These are phyloP conservation scores for Ogataea corticis DNA, from an alignment of 805 yeast genomes.

Conservation along the genomic window DNA sequence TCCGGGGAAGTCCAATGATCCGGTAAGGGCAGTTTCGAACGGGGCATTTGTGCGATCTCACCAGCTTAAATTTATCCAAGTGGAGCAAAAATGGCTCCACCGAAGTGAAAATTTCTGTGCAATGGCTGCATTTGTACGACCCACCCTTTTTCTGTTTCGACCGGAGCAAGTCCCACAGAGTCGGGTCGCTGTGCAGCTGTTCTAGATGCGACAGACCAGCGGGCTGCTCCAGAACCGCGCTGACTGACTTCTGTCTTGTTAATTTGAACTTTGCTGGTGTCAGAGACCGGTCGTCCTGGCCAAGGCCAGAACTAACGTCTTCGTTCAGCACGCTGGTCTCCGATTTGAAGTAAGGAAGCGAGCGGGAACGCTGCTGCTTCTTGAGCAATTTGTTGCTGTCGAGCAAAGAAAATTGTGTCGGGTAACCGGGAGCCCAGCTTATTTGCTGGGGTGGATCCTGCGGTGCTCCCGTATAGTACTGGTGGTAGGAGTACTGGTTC, in stretches of 20 bases:
- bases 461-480: slow-evolving; percentile 2
- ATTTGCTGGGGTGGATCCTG: background rate
- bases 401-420: background rate
- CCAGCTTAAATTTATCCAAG: slow-evolving; percentile 41
- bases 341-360: slow-evolving; percentile 9
- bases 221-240: slow-evolving; percentile 2
- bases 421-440: slow-evolving; percentile 5
- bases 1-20: slow-evolving; percentile 47
- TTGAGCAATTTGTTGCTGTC: background rate
- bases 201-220: slow-evolving; percentile 26
- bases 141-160: slow-evolving; percentile 36
- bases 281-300: background rate
- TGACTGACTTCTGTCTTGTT: slow-evolving; percentile 7
- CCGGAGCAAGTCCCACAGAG: slow-evolving; percentile 17
- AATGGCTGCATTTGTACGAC: slow-evolving; percentile 49
- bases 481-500: slow-evolving; percentile 10
- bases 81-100: slow-evolving; percentile 36
- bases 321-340: slow-evolving; percentile 1
- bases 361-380: slow-evolving; percentile 12
- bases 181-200: slow-evolving; percentile 31
- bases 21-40: slow-evolving; percentile 49
- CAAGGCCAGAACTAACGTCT: too few species aligned
- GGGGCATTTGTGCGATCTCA: slow-evolving; percentile 47
- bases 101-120: slow-evolving; percentile 40
- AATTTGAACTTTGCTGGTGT: background rate